Base-by-base conservation (phyloP, 2,329 filamentous ascomycete species). In the Exophiala oligosperma region DNA sequence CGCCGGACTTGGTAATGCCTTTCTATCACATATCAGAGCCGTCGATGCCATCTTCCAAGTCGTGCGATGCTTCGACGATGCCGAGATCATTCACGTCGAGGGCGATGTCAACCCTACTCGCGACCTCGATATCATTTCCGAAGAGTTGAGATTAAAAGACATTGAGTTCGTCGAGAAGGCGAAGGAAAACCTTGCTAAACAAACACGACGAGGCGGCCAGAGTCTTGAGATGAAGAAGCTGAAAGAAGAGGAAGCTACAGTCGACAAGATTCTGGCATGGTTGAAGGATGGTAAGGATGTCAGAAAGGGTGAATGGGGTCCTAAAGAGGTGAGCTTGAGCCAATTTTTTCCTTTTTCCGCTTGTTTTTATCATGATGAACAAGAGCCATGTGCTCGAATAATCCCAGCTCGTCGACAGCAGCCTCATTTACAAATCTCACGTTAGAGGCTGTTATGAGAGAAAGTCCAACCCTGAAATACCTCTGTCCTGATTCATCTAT, bases 381-480 rank as follows among this genome's bases (percentile, higher is more conserved):
- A 96, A 96, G 89, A 94, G 92, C 91, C 87, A 84, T 81, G 81
- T 84, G 90, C 91, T 92, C 89, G 89, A 92, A 81, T 90, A 92
- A 96, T 91, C 94, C 94, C 94, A 99, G 94, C 94, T 99, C 94
- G 89, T 96, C 88, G 93, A 97, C 88, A 85, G 73, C 63, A 62
- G 59, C 52, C 84, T 85, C 89, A 90, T 40, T 52, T 78, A 79
- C 2, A 35, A 77, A 85, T 74, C 74, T 83, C 80, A 90, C 86
- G 84, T 83, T 73, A 81, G 89, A 91, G 89, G 82, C 81, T 82
- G 84, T 86, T 73, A 78, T 97, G 93, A 95, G 92, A 97, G 88
- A 82, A 90, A 81, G 79, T 84, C 83, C 82, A 78, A 79, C 74
- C 86, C 89, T 91, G 89, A 91, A 77, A 46, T 35, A 35, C 29